Percentiles rank a stretch among this genome's conserved stretches.
phyloP scores from a whole-genome alignment of 2,329 filamentous ascomycete species.

The Microcyclospora tardicrescens region DNA sequence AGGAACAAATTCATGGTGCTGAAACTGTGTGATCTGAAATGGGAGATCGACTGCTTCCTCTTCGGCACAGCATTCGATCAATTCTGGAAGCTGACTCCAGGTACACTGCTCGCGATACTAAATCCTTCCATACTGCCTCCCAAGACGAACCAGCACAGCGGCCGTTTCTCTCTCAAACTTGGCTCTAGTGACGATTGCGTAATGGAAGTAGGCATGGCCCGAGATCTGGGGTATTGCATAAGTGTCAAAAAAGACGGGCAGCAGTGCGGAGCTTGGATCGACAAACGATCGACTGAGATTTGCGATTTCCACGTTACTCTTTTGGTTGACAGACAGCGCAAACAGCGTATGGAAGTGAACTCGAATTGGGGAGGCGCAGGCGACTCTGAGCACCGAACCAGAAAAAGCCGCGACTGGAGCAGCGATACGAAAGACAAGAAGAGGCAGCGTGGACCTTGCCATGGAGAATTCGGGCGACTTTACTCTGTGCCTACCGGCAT shows the following conservation, averaged over 20 bases:
- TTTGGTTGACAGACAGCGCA: conserved; percentile 50
- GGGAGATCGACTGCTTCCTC: conserved; percentile 81
- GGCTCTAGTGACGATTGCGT: conserved; percentile 79
- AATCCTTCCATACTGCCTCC: conserved; percentile 89
- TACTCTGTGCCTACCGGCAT: conserved; percentile 29
- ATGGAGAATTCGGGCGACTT: conserved; percentile 40
- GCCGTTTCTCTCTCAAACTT: conserved; percentile 73
- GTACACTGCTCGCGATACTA: conserved; percentile 83
- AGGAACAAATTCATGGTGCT: conserved; percentile 86
- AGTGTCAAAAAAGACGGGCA: conserved; percentile 73
- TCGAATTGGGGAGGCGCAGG: conserved; percentile 35
- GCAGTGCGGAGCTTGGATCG: conserved; percentile 71
- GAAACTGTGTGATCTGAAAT: conserved; percentile 74
- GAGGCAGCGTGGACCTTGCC: conserved; percentile 40
- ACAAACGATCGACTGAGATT: conserved; percentile 73
- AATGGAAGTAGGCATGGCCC: conserved; percentile 71
- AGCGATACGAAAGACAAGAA: conserved; percentile 8
- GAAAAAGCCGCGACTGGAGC: neutral
- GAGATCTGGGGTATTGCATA: conserved; percentile 83
- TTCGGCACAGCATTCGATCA: conserved; percentile 83
- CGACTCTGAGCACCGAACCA: conserved; percentile 5
- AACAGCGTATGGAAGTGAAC: conserved; percentile 67
- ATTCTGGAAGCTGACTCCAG: conserved; percentile 86
- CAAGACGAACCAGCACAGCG: conserved; percentile 60
- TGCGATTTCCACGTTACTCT: conserved; percentile 89